Evolutionary conservation across 192 early-diverging fungal species (phyloP).

Genomic region (Backusella morwellensis): DNA sequence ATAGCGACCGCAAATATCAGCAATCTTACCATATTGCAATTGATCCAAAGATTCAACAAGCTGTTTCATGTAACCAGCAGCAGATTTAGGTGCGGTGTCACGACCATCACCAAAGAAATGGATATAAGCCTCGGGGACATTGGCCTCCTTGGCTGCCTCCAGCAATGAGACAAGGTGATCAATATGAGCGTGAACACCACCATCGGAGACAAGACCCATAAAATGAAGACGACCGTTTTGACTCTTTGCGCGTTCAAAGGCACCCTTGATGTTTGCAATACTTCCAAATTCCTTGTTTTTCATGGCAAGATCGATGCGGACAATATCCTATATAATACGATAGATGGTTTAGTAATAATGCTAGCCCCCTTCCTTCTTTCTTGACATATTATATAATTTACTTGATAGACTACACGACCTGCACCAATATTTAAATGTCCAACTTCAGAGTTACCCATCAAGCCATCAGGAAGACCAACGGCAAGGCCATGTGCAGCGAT

Average conservation of each 20-base stretch:
- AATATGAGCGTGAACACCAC: constrained; percentile 97
- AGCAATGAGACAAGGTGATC: constrained; percentile 86
- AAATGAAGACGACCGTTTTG: constrained; percentile 90
- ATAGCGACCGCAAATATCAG: constrained; percentile 96
- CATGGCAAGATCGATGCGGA: constrained; percentile 93
- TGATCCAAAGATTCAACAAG: constrained; percentile 62
- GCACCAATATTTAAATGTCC: constrained; percentile 99
- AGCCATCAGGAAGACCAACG: constrained; percentile 96
- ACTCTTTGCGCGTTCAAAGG: constrained; percentile 82
- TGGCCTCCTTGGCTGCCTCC: constrained; percentile 80
- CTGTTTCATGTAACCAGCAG: constrained; percentile 78
- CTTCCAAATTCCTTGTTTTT: constrained; percentile 79
- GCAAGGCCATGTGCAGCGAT: constrained; percentile 90
- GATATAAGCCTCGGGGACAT: constrained; percentile 82
- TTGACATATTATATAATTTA: constrained; percentile 22
- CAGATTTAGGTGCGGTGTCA: constrained; percentile 90
- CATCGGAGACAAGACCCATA: constrained; percentile 94
- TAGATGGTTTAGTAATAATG: too few relatives aligned
- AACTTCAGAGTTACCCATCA: constrained; percentile 99
- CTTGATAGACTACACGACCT: constrained; percentile 97
- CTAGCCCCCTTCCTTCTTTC: too few relatives aligned
- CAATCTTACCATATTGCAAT: constrained; percentile 80
- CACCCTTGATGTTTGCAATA: constrained; percentile 69
- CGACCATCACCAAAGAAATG: constrained; percentile 99
- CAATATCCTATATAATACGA: constrained; percentile 72